Conservation (phyloP, 768 basidiomycete species). For the Chalciporus piperatus region DNA sequence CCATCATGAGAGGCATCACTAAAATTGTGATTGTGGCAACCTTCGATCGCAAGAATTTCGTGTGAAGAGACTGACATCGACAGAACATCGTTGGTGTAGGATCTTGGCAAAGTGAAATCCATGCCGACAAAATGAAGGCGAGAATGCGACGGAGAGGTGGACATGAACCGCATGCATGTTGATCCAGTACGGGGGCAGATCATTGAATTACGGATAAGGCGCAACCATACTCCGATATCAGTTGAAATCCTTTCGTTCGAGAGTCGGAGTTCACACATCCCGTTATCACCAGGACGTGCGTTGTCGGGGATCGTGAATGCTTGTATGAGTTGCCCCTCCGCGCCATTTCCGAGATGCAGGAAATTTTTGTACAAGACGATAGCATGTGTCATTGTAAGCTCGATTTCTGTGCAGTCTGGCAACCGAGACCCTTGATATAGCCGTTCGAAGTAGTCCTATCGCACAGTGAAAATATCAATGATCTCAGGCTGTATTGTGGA, state of each 20-base stretch:
- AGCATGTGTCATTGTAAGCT: neutral
- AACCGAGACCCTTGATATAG: neutral
- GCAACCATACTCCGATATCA: neutral
- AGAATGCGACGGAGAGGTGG: neutral
- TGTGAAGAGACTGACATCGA: neutral
- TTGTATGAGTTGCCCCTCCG: neutral
- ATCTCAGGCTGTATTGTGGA: neutral
- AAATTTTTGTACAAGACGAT: neutral
- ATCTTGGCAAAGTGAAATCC: neutral
- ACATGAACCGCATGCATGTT: neutral
- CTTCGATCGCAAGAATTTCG: too few species aligned
- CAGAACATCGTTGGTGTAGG: neutral
- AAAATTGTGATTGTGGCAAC: too few species aligned
- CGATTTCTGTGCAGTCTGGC: neutral
- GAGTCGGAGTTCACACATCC: neutral
- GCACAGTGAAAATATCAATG: neutral
- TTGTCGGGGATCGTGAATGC: neutral
- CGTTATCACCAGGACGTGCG: neutral
- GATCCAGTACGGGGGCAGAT: neutral
- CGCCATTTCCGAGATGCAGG: neutral
- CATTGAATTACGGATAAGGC: neutral
- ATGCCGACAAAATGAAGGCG: neutral
- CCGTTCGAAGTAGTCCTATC: neutral
- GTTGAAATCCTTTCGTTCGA: neutral
- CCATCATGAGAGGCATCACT: too few species aligned